Evolutionary conservation across 2,329 filamentous ascomycete species (phyloP), one percentile per base, ranked within the genome.

Genomic region (Sarocladium kiliense): DNA sequence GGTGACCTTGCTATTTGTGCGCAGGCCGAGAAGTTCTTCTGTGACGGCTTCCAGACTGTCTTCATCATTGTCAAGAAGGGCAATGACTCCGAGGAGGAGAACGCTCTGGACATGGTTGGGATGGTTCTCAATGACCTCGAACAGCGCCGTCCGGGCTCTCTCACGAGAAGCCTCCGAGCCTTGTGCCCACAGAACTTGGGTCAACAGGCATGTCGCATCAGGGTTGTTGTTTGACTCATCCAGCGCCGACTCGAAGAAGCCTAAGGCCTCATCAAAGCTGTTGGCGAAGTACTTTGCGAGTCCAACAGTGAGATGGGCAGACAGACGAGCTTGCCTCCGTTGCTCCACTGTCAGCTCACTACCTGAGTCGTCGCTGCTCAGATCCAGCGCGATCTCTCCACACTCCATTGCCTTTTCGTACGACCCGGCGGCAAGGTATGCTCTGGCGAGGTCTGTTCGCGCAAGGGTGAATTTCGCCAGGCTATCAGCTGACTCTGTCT

Each of bases 101-200:
- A 95, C 83, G 0, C 91, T 87, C 59, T 86, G 87, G 1, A 96
- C 81, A 61, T 97, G 91, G 1, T 85, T 81, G 0, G 89, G 83
- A 51, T 88, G 74, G 53, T 77, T 79, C 62, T 92, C 89, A 12
- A 96, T 86, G 34, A 88, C 86, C 14, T 86, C 85, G 64, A 96
- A 93, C 1, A 99, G 78, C 59, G 89, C 82, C 54, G 88, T 85
- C 3, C 91, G 82, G 16, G 93, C 92, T 58, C 88, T 84, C 51
- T 86, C 83, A 47, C 87, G 84, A 55, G 92, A 88, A 1, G 85
- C 79, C 6, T 87, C 82, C 0, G 85, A 84, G 9, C 89, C 91
- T 60, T 90, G 91, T 0, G 92, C 92, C 93, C 94, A 99, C 0
- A 97, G 79, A 0, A 97, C 89, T 70, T 97, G 91, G 0, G 92